Evolutionary conservation across 306 rosid species (phyloP).

Genomic region (Ormosia emarginata): DNA sequence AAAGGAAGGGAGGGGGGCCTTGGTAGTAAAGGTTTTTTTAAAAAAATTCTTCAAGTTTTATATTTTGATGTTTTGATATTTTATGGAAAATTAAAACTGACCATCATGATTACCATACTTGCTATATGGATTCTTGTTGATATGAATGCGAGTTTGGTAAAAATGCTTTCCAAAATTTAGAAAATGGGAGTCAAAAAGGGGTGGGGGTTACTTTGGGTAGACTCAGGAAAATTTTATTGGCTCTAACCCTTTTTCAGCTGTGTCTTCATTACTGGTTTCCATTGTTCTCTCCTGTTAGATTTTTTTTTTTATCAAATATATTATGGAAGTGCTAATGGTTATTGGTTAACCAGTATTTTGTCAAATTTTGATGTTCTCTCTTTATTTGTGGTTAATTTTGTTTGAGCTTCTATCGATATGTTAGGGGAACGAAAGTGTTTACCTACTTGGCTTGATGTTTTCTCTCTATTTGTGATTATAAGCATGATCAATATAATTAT

Average conservation of each 20-base stretch:
- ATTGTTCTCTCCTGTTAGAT: not conserved
- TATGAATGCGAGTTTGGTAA: not conserved
- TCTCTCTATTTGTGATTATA: not conserved
- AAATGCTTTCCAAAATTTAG: not conserved
- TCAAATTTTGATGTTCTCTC: not conserved
- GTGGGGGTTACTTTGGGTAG: not conserved
- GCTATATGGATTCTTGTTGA: not conserved
- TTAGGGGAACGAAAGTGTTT: not conserved
- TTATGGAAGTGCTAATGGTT: not conserved
- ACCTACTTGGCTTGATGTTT: not conserved
- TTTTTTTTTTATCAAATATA: not conserved
- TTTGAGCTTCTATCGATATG: not conserved
- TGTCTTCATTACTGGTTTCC: not conserved
- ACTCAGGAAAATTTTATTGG: not conserved
- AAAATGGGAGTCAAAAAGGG: not conserved
- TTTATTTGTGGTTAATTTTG: not conserved
- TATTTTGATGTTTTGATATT: not conserved
- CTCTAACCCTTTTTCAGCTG: not conserved
- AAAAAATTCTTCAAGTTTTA: not conserved
- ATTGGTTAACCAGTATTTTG: not conserved
- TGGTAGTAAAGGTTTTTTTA: not conserved
- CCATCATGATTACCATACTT: not conserved
- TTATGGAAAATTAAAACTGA: not conserved
- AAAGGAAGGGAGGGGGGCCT: not conserved
- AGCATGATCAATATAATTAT: not conserved